Percentiles rank a stretch among this genome's conserved stretches.
These are phyloP conservation scores for Inonotus obliquus DNA, from an alignment of 1,284 basidiomycete genomes.

Conservation along the genomic window DNA sequence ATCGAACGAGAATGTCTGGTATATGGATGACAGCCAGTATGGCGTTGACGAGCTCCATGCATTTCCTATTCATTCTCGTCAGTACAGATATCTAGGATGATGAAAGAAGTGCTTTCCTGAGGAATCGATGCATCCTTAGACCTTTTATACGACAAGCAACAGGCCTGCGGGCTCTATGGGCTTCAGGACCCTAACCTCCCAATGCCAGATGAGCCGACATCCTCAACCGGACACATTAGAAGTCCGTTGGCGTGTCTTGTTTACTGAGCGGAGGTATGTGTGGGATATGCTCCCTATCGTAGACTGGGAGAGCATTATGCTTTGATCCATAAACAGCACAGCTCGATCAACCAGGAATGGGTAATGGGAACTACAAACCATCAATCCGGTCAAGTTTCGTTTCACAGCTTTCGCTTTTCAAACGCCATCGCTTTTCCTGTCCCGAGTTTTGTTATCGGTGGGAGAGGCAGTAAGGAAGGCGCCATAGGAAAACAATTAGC, in stretches of 20 bases:
- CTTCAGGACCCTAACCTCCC: not conserved
- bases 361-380: not conserved
- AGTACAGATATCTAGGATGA: too few relatives aligned
- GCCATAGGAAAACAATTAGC: too few relatives aligned
- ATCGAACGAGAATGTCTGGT: not conserved
- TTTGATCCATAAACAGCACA: not conserved
- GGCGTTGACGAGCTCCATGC: conserved; percentile 7
- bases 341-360: not conserved
- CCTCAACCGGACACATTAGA: not conserved
- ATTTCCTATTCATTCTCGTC: not conserved
- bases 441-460: not conserved
- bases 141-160: not conserved
- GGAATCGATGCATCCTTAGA: not conserved
- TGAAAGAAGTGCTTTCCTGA: not conserved
- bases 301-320: not conserved
- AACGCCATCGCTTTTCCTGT: not conserved
- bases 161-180: not conserved
- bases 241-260: not conserved
- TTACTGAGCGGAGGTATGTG: not conserved
- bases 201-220: not conserved
- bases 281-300: not conserved
- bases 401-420: not conserved
- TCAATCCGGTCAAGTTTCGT: not conserved
- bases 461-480: too few relatives aligned
- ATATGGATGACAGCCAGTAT: conserved; percentile 12